phyloP scores from a whole-genome alignment of 495 filamentous ascomycete genomes.

The Recurvomyces mirabilis region DNA sequence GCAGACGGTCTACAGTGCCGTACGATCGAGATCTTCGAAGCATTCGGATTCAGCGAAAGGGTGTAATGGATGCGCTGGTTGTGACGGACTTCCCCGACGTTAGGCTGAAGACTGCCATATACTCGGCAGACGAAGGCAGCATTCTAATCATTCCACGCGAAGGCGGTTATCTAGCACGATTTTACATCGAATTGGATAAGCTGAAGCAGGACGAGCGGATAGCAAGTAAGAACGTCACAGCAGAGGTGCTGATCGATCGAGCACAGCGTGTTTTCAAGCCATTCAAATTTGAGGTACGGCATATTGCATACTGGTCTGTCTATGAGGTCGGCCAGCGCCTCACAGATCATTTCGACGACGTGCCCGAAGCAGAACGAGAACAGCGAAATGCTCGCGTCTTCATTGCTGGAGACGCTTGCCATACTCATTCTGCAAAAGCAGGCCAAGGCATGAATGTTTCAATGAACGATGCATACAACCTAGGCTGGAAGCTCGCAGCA shows the following conservation, averaged over 20 bases:
- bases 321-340: conserved; percentile 50
- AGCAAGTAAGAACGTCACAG: conserved; percentile 15
- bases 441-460: conserved; percentile 41
- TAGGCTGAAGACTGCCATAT: conserved; percentile 47
- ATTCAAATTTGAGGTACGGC: conserved; percentile 42
- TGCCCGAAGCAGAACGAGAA: conserved; percentile 6
- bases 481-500: conserved; percentile 68
- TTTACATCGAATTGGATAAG: conserved; percentile 56
- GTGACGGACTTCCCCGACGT: conserved; percentile 68
- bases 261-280: conserved; percentile 41
- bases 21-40: conserved; percentile 71
- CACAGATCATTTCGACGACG: conserved; percentile 39
- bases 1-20: conserved; percentile 74
- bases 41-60: conserved; percentile 59
- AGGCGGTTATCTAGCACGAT: conserved; percentile 46
- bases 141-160: conserved; percentile 56
- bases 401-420: conserved; percentile 49
- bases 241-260: conserved; percentile 12
- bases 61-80: conserved; percentile 73
- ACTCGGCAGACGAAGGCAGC: conserved; percentile 40
- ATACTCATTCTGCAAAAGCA: conserved; percentile 53
- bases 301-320: conserved; percentile 47
- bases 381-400: conserved; percentile 28
- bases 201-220: conserved; percentile 36
- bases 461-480: conserved; percentile 42